Base-by-base conservation (phyloP, 805 yeast genomes). In the Wickerhamomyces alni region DNA sequence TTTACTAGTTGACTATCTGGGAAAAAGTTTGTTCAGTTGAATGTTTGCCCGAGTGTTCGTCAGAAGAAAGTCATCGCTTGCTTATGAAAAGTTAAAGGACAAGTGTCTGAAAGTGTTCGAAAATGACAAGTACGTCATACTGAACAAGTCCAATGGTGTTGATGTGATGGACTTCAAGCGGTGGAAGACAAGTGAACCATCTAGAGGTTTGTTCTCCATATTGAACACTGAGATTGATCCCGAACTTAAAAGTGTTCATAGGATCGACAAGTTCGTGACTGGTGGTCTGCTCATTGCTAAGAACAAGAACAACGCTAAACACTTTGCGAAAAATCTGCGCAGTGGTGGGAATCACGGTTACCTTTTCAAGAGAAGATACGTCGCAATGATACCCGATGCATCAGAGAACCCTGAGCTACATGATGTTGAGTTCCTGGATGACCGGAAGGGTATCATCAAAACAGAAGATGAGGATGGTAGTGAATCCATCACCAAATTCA, bases 271-370 rank as follows among this genome's bases (percentile, higher is more conserved):
- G 21, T 44, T 51, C 36, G 72, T 65, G 7, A 61, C 69, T 16
- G 74, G 74, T 17, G 71, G 70, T 1, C 39, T 67, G 33, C 48
- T 68, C 3, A 36, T 67, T 5, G 66, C 71, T 2, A 57, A 52
- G 37, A 60, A 54, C 35, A 52, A 57, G 36, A 50, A 46, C 8
- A 50, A 62, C 0, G 67, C 71, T 1, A 51, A 44, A 16, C 47
- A 46, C 37, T 65, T 68, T 40, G 50, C 60, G 8, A 58, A 52
- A 31, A 55, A 62, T 33, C 44, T 69, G 12, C 42, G 44, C 32
- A 35, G 46, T 25, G 68, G 69, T 21, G 70, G 69, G 0, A 51
- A 62, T 25, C 36, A 38, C n/a, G 72, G 74, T 0, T 57, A 46
- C 44, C 44, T 43, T 15, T 48, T 68, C 18, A 52, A 41, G 11